Evolutionary conservation across 495 filamentous ascomycete genomes (phyloP).

Genomic region (Aspergillus baeticus): DNA sequence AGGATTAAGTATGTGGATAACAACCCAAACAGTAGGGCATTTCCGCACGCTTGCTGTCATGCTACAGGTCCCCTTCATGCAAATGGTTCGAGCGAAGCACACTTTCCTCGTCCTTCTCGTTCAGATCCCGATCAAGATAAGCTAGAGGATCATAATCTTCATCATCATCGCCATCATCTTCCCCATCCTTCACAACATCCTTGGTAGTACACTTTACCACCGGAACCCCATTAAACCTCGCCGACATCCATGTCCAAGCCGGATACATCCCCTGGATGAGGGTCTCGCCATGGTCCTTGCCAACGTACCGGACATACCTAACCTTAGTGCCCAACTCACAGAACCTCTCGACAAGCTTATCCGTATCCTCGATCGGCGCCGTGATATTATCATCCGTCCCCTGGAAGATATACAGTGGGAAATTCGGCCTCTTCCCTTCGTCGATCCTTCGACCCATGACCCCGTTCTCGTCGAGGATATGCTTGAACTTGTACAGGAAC

Average conservation of each 20-base stretch:
- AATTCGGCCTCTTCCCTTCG: constrained; percentile 31
- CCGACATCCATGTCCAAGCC: neutral
- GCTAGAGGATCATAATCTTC: too few relatives aligned
- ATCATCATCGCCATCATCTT: too few relatives aligned
- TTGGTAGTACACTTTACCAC: too few relatives aligned
- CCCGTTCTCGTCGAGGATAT: constrained; percentile 28
- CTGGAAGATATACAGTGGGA: constrained; percentile 49
- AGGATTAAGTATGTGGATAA: too few relatives aligned
- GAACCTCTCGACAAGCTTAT: constrained; percentile 33
- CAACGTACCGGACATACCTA: neutral
- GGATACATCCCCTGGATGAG: neutral
- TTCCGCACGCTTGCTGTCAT: too few relatives aligned
- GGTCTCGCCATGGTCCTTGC: neutral
- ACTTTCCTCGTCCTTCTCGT: too few relatives aligned
- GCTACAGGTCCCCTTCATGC: too few relatives aligned
- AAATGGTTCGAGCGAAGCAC: too few relatives aligned
- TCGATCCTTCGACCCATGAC: constrained; percentile 35
- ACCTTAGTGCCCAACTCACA: neutral
- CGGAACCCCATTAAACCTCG: neutral
- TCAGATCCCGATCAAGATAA: too few relatives aligned
- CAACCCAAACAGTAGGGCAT: too few relatives aligned
- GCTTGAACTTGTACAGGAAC: neutral
- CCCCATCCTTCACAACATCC: too few relatives aligned
- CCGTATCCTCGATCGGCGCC: constrained; percentile 30
- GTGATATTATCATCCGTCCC: constrained; percentile 40